Conservation (phyloP, 2,329 filamentous ascomycete species). For the Trichoderma brevicompactum region DNA sequence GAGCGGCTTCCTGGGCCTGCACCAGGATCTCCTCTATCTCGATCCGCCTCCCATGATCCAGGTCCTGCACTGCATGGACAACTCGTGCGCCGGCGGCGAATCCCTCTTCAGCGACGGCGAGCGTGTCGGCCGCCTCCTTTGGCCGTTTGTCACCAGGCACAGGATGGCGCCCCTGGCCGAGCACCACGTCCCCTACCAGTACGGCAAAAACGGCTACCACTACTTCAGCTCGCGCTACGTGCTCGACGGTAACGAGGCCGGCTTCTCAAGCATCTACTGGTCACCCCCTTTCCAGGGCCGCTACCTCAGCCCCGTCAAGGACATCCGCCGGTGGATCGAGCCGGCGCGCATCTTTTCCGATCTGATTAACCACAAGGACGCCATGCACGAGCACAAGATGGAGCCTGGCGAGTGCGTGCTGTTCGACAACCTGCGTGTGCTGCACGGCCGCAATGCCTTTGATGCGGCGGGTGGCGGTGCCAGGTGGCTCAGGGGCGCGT, state of each 20-base stretch:
- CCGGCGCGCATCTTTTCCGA: slow-evolving; percentile 61
- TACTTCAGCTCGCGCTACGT: slow-evolving; percentile 65
- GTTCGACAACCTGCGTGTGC: slow-evolving; percentile 86
- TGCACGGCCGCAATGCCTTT: slow-evolving; percentile 83
- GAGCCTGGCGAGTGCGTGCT: slow-evolving; percentile 84
- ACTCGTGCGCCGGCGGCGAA: slow-evolving; percentile 77
- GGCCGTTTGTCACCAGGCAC: slow-evolving; percentile 31
- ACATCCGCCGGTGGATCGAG: slow-evolving; percentile 49
- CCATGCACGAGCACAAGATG: slow-evolving; percentile 73
- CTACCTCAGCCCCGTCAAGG: slow-evolving; percentile 39
- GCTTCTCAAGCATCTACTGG: slow-evolving; percentile 56
- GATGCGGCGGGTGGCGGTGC: slow-evolving; percentile 63
- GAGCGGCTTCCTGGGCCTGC: slow-evolving; percentile 76
- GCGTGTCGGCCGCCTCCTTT: slow-evolving; percentile 55
- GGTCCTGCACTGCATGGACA: slow-evolving; percentile 85
- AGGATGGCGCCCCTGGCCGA: slow-evolving; percentile 30
- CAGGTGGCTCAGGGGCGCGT: slow-evolving; percentile 84
- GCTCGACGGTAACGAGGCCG: slow-evolving; percentile 43
- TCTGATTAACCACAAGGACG: slow-evolving; percentile 59
- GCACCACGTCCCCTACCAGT: slow-evolving; percentile 63
- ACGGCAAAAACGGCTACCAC: slow-evolving; percentile 66
- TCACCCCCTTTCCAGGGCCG: slow-evolving; percentile 78
- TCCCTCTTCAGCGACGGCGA: slow-evolving; percentile 84
- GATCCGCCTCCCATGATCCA: slow-evolving; percentile 79
- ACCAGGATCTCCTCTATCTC: slow-evolving; percentile 94